These are phyloP conservation scores for Pecoramyces ruminantium DNA, from an alignment of 192 early-diverging fungal species.

Conservation along the genomic window DNA sequence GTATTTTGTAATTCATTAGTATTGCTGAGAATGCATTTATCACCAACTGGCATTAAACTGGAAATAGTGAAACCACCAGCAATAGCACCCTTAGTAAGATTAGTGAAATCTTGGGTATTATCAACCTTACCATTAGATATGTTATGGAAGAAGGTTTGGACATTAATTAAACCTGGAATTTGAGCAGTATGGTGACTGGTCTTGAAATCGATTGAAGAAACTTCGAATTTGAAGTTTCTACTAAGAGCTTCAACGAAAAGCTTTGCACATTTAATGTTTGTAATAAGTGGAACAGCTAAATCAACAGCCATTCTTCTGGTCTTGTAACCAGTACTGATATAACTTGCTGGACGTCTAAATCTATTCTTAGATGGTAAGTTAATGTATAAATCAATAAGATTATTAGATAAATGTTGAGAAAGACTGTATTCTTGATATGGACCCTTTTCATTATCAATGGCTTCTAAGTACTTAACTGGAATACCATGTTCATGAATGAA, in stretches of 20 bases:
- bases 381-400: slow-evolving; percentile 95
- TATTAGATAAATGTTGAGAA: slow-evolving; percentile 87
- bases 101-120: slow-evolving; percentile 26
- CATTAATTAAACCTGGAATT: slow-evolving; percentile 77
- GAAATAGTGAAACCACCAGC: slow-evolving; percentile 76
- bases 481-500: slow-evolving; percentile 90
- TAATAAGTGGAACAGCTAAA: slow-evolving; percentile 89
- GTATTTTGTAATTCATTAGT: slow-evolving; percentile 28
- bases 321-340: slow-evolving; percentile 86
- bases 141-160: slow-evolving; percentile 45
- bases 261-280: slow-evolving; percentile 98
- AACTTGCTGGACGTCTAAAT: slow-evolving; percentile 87
- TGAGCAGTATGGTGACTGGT: slow-evolving; percentile 66
- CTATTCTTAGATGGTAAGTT: slow-evolving; percentile 95
- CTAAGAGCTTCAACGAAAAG: slow-evolving; percentile 90
- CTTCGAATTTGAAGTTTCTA: slow-evolving; percentile 52
- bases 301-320: slow-evolving; percentile 96
- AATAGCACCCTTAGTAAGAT: slow-evolving; percentile 52
- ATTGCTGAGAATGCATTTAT: slow-evolving; percentile 25
- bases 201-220: slow-evolving; percentile 77
- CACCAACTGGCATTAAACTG: slow-evolving; percentile 34
- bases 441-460: slow-evolving; percentile 30
- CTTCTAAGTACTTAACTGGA: slow-evolving; percentile 77
- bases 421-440: slow-evolving; percentile 65
- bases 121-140: slow-evolving; percentile 19